Evolutionary conservation across 2,329 filamentous ascomycete genomes (phyloP).

Genomic region (Fusarium hostae): DNA sequence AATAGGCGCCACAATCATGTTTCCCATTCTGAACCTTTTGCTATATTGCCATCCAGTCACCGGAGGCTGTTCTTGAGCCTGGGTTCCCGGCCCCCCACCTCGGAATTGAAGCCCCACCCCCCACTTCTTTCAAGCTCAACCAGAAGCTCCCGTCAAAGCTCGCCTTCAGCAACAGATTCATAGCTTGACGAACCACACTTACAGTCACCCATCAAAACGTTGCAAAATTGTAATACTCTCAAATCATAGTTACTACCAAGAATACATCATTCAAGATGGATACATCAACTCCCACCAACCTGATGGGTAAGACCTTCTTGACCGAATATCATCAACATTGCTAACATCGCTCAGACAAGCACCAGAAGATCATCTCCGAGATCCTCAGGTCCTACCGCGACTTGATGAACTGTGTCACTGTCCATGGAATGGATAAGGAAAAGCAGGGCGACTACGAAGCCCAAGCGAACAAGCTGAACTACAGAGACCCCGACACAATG

Average conservation of each 20-base stretch:
- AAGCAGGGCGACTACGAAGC: slow-evolving; percentile 53
- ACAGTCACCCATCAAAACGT: too few relatives aligned
- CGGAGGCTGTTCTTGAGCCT: not conserved
- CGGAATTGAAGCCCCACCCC: slow-evolving; percentile 37
- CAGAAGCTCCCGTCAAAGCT: slow-evolving; percentile 15
- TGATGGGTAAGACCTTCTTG: slow-evolving; percentile 48
- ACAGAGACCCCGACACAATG: slow-evolving; percentile 55
- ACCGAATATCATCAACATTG: not conserved
- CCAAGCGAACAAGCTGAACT: slow-evolving; percentile 51
- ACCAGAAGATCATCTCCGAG: slow-evolving; percentile 58
- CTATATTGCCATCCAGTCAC: not conserved
- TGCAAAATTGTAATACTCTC: not conserved
- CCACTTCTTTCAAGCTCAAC: slow-evolving; percentile 29
- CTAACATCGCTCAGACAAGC: slow-evolving; percentile 50
- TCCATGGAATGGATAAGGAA: slow-evolving; percentile 54
- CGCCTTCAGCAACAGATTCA: slow-evolving; percentile 16
- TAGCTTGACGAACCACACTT: slow-evolving; percentile 1
- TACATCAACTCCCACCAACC: slow-evolving; percentile 48
- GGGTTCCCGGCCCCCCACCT: slow-evolving; percentile 23
- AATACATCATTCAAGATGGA: slow-evolving; percentile 44
- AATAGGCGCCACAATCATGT: not conserved
- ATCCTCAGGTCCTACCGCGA: slow-evolving; percentile 57
- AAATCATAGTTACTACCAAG: fast-evolving
- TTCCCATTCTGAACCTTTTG: not conserved
- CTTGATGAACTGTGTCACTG: slow-evolving; percentile 56